These are phyloP conservation scores for Cercospora zeae-maydis DNA, from an alignment of 2,329 filamentous ascomycete genomes.

Conservation along the genomic window DNA sequence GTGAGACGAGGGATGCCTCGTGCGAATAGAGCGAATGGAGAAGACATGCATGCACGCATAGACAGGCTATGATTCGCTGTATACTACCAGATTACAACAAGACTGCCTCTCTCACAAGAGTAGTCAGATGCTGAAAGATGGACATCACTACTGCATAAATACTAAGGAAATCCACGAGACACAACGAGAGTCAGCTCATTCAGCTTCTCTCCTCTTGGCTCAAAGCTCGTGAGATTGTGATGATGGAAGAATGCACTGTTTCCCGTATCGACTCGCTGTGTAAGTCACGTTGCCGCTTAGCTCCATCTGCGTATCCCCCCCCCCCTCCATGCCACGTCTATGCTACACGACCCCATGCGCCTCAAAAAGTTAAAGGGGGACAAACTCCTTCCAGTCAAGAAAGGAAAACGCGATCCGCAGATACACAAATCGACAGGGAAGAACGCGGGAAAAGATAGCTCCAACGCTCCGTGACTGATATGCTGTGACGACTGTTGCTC, in stretches of 20 bases:
- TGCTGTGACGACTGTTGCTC: neutral
- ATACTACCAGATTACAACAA: constrained; percentile 6
- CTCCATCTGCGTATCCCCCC: neutral
- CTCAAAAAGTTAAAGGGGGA: neutral
- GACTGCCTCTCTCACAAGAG: neutral
- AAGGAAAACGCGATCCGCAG: neutral
- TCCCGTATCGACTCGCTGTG: neutral
- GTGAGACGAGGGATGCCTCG: neutral
- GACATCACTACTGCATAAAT: constrained; percentile 4
- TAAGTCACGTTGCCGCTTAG: neutral
- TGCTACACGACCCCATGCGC: neutral
- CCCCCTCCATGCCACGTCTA: neutral
- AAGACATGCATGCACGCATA: neutral
- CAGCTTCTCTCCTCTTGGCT: neutral
- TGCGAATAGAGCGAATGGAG: neutral
- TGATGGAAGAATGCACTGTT: neutral
- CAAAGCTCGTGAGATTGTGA: neutral
- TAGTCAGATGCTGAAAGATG: neutral
- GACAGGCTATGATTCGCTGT: constrained; percentile 17
- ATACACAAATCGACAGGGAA: neutral
- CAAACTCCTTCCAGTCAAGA: neutral
- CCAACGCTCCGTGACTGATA: neutral
- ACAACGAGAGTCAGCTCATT: neutral
- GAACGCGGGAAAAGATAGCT: neutral
- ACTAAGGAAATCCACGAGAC: neutral